Base-by-base conservation (phyloP, 208 protist species). In the Wallacemonas sp. region DNA sequence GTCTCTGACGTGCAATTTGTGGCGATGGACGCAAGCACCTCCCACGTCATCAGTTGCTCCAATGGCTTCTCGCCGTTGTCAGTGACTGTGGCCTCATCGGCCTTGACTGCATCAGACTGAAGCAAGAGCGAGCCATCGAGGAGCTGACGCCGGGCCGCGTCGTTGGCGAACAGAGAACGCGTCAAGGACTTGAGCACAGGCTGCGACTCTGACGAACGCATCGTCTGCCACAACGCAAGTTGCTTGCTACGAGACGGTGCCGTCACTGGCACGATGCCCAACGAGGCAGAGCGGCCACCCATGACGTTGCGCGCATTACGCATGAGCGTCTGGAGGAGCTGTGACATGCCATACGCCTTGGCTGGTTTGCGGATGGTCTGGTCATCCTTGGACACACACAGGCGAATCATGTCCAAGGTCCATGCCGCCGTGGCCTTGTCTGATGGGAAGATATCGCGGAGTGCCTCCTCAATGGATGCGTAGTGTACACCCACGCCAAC, bases 11-110 rank as follows among this genome's bases (percentile, higher is more conserved):
- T 85, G 70, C 83, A 88, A 43, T 90, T 90, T 12, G 83, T 75
- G 11, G 83, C 83, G 14, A 93, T 68, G 3, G 81, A 83, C 8
- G 81, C 83, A 1, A 78, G 67, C 21, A 87, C 67, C 56, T 93
- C 87, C 68, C 78, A 74, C 36, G 55, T 47, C 43, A 70, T 33
- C 0, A 38, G 33, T 29, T 58, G 52, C 34, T 58, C 52, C 32
- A 64, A 26, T 41, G 61, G 17, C 3, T 63, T 48, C 56, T 26
- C 17, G 11, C 23, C 36, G 32, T 56, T 12, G 17, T 23, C 54
- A 58, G 23, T 26, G 26, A 60, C 68, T 16, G 36, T 23, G 0
- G 47, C 61, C 14, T 23, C 43, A 29, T 34, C 33, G 11, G 11
- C 5, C 8, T 52, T 21, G 38, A 43, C 0, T 16, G 19, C 26